A percentile compares a stretch with the other conserved stretches of the same genome.
Evolutionary conservation across 441 rosid genomes (phyloP).

Genomic region (Biscutella laevigata): DNA sequence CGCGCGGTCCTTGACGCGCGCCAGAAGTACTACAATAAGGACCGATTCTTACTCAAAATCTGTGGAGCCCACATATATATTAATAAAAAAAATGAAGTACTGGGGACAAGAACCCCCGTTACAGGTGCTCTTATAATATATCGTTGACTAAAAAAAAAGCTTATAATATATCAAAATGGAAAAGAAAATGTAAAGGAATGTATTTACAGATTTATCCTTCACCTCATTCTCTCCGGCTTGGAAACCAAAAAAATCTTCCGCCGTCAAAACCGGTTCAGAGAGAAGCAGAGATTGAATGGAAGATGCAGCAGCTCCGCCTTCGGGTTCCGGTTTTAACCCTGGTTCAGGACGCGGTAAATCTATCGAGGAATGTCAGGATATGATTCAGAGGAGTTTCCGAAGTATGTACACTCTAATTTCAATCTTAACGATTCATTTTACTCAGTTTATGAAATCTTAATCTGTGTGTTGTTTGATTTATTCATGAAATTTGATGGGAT

Average conservation of each 20-base stretch:
- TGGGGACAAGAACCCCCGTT: too few relatives aligned
- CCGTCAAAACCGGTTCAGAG: slow-evolving; percentile 1
- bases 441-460: background rate
- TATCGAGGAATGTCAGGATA: slow-evolving; percentile 26
- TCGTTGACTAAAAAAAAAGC: too few relatives aligned
- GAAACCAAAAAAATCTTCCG: background rate
- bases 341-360: slow-evolving; percentile 20
- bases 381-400: slow-evolving; percentile 31
- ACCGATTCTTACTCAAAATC: too few relatives aligned
- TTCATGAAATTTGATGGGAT: too few relatives aligned
- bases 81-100: too few relatives aligned
- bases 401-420: slow-evolving; percentile 14
- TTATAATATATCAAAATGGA: too few relatives aligned
- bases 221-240: background rate
- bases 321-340: slow-evolving; percentile 11
- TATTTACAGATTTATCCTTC: slow-evolving; percentile 9
- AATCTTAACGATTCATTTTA: background rate
- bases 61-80: too few relatives aligned
- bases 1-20: too few relatives aligned
- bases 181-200: too few relatives aligned
- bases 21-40: too few relatives aligned
- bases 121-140: too few relatives aligned
- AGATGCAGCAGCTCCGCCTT: slow-evolving; percentile 24
- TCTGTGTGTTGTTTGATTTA: slow-evolving; percentile 4
- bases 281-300: slow-evolving; percentile 9